phyloP scores from a whole-genome alignment of 2,329 filamentous ascomycete genomes.

The Thielaviopsis populi region DNA sequence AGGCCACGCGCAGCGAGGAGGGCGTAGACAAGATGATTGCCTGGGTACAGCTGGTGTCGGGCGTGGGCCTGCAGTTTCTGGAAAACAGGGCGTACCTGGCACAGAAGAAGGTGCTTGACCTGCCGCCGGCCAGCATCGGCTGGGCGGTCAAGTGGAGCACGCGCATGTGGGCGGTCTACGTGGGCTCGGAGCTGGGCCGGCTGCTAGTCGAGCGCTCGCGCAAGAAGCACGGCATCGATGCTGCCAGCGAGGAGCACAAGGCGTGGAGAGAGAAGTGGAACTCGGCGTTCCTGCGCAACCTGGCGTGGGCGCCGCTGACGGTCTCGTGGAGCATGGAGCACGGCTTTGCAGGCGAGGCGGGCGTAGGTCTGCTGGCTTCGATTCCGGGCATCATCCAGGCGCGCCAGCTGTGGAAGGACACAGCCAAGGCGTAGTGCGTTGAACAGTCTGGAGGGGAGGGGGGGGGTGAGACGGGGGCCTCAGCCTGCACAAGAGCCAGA shows the following conservation, averaged over 20 bases:
- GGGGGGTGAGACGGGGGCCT: neutral
- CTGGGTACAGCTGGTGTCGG: conserved; percentile 52
- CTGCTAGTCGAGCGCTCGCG: conserved; percentile 36
- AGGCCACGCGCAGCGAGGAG: conserved; percentile 21
- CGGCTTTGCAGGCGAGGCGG: conserved; percentile 31
- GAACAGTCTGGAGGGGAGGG: neutral
- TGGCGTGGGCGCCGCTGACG: conserved; percentile 68
- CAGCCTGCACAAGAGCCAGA: neutral
- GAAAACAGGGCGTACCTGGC: conserved; percentile 75
- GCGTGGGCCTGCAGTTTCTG: conserved; percentile 57
- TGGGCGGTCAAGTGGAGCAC: conserved; percentile 57
- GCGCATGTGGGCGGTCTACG: conserved; percentile 66
- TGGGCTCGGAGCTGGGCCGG: conserved; percentile 58
- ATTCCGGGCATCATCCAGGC: conserved; percentile 29
- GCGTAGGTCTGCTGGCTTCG: conserved; percentile 24
- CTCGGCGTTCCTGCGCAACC: conserved; percentile 52
- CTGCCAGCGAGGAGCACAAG: conserved; percentile 26
- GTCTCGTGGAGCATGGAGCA: conserved; percentile 65
- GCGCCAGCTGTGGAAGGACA: conserved; percentile 26
- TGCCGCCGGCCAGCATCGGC: conserved; percentile 40
- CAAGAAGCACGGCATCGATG: conserved; percentile 25
- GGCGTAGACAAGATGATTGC: conserved; percentile 36
- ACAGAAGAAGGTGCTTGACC: conserved; percentile 52
- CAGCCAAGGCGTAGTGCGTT: conserved; percentile 17
- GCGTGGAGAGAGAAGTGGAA: conserved; percentile 41